Conservation (phyloP, 1,284 basidiomycete genomes). For the Ceratobasidium sp. region DNA sequence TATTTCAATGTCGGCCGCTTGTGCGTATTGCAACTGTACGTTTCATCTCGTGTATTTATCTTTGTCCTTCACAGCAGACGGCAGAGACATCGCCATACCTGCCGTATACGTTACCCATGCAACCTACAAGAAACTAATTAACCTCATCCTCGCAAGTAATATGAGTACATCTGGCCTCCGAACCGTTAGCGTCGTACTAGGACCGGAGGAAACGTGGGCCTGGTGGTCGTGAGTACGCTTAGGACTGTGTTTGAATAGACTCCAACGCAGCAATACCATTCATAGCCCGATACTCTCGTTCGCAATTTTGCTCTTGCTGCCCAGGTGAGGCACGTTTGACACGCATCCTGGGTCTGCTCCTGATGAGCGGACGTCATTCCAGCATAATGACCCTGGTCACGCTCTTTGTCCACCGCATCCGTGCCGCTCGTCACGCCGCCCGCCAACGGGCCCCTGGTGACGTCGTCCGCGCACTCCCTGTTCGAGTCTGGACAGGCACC, state of each 20-base stretch:
- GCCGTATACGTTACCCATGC: slow-evolving; percentile 50
- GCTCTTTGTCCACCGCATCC: slow-evolving; percentile 54
- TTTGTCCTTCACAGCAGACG: slow-evolving; percentile 42
- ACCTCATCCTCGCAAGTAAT: slow-evolving; percentile 48
- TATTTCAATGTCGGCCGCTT: slow-evolving; percentile 58
- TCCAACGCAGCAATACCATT: slow-evolving; percentile 40
- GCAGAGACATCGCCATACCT: slow-evolving; percentile 50
- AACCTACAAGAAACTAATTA: slow-evolving; percentile 49
- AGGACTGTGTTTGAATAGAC: slow-evolving; percentile 24
- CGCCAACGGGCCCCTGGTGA: slow-evolving; percentile 54
- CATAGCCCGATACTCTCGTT: slow-evolving; percentile 49
- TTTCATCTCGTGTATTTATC: background rate
- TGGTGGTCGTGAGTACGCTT: slow-evolving; percentile 48
- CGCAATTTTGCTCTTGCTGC: slow-evolving; percentile 54
- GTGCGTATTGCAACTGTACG: background rate
- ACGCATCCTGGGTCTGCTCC: background rate
- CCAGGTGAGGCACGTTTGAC: slow-evolving; percentile 48
- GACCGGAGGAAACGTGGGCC: slow-evolving; percentile 49
- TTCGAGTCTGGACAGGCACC: slow-evolving; percentile 53
- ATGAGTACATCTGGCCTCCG: slow-evolving; percentile 48
- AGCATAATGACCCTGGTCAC: slow-evolving; percentile 54
- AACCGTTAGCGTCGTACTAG: slow-evolving; percentile 47
- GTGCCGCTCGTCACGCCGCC: slow-evolving; percentile 49
- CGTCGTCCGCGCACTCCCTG: slow-evolving; percentile 54
- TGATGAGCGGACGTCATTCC: background rate